These are phyloP conservation scores for Beauveria scarabaeidicola DNA, from an alignment of 2,329 filamentous ascomycete species.

Conservation along the genomic window DNA sequence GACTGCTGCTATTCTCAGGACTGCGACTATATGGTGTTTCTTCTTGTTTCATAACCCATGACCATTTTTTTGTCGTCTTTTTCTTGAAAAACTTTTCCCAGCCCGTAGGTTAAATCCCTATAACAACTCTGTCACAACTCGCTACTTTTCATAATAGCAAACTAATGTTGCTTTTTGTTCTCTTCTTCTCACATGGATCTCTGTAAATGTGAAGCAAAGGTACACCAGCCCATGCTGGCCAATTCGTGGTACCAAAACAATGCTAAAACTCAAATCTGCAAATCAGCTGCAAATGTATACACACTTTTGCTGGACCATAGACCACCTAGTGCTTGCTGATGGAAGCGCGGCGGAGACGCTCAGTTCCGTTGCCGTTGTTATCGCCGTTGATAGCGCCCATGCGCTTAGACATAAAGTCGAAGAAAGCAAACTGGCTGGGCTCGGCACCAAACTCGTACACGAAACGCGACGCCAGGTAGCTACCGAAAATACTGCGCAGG, in stretches of 20 bases:
- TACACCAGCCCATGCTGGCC: background rate
- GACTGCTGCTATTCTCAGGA: background rate
- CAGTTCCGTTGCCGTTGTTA: slow-evolving; percentile 15
- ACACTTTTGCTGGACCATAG: background rate
- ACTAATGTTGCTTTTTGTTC: background rate
- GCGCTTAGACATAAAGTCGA: slow-evolving; percentile 74
- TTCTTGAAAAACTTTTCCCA: background rate
- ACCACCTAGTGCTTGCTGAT: slow-evolving; percentile 13
- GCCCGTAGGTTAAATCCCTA: background rate
- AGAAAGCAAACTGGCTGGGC: slow-evolving; percentile 96
- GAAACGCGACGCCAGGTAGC: slow-evolving; percentile 88
- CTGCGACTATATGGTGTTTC: background rate
- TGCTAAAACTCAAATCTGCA: background rate
- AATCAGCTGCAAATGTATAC: background rate
- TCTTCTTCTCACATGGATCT: background rate
- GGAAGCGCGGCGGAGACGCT: slow-evolving; percentile 21
- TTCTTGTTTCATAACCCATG: background rate
- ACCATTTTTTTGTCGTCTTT: background rate
- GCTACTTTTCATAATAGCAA: background rate
- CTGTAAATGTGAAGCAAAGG: background rate
- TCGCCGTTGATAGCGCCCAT: slow-evolving; percentile 38
- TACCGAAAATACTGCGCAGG: slow-evolving; percentile 89
- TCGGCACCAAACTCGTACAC: slow-evolving; percentile 91
- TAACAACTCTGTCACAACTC: background rate
- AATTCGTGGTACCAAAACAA: background rate